Conservation (phyloP, 2,329 filamentous ascomycete species). For the Aspergillus udagawae region DNA sequence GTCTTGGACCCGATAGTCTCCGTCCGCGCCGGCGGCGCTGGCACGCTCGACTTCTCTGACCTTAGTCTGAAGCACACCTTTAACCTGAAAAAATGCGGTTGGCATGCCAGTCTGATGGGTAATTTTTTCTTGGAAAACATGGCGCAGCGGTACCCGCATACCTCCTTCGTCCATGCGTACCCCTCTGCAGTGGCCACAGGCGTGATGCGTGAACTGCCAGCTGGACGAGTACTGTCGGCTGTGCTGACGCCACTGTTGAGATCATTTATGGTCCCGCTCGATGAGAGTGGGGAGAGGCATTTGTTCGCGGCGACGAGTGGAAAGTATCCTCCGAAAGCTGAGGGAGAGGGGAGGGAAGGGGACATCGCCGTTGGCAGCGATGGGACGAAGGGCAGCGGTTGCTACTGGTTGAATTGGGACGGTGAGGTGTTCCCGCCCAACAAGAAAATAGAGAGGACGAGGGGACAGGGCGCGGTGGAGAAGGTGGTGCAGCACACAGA, state of each 20-base stretch:
- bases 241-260: slow-evolving; percentile 16
- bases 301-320: slow-evolving; percentile 36
- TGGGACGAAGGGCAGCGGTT: slow-evolving; percentile 12
- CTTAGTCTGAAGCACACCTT: slow-evolving; percentile 38
- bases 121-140: slow-evolving; percentile 30
- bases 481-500: slow-evolving; percentile 13
- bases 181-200: slow-evolving; percentile 40
- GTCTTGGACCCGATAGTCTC: slow-evolving; percentile 30
- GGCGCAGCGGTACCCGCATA: slow-evolving; percentile 21
- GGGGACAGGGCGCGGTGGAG: slow-evolving; percentile 6
- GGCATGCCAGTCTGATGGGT: slow-evolving; percentile 40
- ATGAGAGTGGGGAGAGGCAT: slow-evolving; percentile 45
- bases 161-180: slow-evolving; percentile 38
- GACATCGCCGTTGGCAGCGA: slow-evolving; percentile 11
- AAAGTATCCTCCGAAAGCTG: slow-evolving; percentile 19
- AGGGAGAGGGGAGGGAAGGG: slow-evolving; percentile 4
- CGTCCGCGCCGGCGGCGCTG: slow-evolving; percentile 27
- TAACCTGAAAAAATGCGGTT: slow-evolving; percentile 29
- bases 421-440: slow-evolving; percentile 10
- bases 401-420: slow-evolving; percentile 14
- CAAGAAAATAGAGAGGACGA: slow-evolving; percentile 2
- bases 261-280: slow-evolving; percentile 10
- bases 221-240: slow-evolving; percentile 18
- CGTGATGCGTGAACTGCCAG: slow-evolving; percentile 35
- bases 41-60: slow-evolving; percentile 37